Evolutionary conservation across 1,284 basidiomycete genomes (phyloP).

Genomic region (Volvariella volvacea): DNA sequence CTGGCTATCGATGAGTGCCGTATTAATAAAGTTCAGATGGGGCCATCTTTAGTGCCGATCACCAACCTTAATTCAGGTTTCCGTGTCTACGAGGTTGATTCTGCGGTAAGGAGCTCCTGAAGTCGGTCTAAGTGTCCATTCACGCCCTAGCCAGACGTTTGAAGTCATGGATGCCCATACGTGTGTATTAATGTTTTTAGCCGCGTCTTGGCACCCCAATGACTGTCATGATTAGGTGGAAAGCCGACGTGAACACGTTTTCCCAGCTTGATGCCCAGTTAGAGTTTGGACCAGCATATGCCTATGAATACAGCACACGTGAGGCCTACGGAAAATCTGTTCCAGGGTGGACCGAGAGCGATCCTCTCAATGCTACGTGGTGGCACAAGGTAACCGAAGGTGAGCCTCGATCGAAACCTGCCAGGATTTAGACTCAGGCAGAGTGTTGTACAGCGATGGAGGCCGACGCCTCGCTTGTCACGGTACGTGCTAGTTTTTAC

Average conservation of each 20-base stretch:
- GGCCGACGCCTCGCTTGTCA: constrained; percentile 47
- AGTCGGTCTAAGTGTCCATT: too few species aligned
- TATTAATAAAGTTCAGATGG: constrained; percentile 46
- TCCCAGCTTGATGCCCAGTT: constrained; percentile 45
- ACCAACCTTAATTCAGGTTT: constrained; percentile 77
- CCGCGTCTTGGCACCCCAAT: constrained; percentile 5
- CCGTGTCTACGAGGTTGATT: constrained; percentile 75
- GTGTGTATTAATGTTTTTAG: constrained; percentile 29
- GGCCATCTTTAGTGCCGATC: constrained; percentile 66
- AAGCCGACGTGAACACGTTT: constrained; percentile 53
- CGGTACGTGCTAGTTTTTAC: constrained; percentile 31
- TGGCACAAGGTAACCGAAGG: constrained; percentile 79
- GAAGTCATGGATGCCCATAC: constrained; percentile 71
- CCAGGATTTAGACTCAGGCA: neutral
- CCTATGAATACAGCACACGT: constrained; percentile 69
- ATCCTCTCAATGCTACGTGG: constrained; percentile 79
- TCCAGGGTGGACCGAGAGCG: constrained; percentile 52
- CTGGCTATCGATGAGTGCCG: too few species aligned
- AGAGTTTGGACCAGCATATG: constrained; percentile 58
- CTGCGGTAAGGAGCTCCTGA: constrained; percentile 38
- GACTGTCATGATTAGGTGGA: constrained; percentile 42
- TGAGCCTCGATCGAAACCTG: constrained; percentile 20
- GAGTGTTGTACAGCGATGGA: constrained; percentile 47
- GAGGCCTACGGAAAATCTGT: constrained; percentile 62
- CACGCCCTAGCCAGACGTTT: constrained; percentile 61